Percentiles rank a stretch among this genome's conserved stretches.
phyloP scores from a whole-genome alignment of 495 filamentous ascomycete species.

The Mytilinidion resinicola region DNA sequence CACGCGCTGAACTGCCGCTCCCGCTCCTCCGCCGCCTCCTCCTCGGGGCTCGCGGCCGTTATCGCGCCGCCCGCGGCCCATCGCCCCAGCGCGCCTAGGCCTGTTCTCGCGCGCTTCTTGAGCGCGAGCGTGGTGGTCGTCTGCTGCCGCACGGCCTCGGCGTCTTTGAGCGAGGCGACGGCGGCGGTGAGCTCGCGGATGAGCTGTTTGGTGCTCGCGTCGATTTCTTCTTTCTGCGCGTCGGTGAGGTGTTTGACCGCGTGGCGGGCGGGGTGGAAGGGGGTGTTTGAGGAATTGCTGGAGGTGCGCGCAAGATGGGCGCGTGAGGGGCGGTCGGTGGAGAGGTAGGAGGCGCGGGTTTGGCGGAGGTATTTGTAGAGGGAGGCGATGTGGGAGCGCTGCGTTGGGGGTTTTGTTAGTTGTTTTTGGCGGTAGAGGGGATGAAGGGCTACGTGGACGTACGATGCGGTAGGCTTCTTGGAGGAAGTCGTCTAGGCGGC shows the following conservation, averaged over 20 bases:
- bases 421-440: neutral
- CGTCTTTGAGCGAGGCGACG: conserved; percentile 69
- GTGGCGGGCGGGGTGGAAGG: conserved; percentile 47
- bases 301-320: conserved; percentile 38
- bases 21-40: conserved; percentile 61
- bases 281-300: conserved; percentile 33
- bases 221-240: conserved; percentile 55
- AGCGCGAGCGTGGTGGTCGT: conserved; percentile 59
- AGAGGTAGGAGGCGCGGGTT: conserved; percentile 87
- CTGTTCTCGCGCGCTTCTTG: conserved; percentile 55
- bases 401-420: conserved; percentile 7
- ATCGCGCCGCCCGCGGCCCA: conserved; percentile 59
- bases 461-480: conserved; percentile 95
- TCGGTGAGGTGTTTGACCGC: conserved; percentile 49
- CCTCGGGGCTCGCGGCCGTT: conserved; percentile 52
- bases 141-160: conserved; percentile 72
- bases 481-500: conserved; percentile 75
- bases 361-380: conserved; percentile 70
- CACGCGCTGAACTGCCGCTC: conserved; percentile 54
- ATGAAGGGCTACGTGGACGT: conserved; percentile 26
- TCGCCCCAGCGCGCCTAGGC: conserved; percentile 54
- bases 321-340: conserved; percentile 51
- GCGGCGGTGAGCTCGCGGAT: conserved; percentile 72
- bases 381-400: conserved; percentile 81
- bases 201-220: conserved; percentile 73